A percentile compares a stretch with the other conserved stretches of the same genome.
Evolutionary conservation across 2,329 filamentous ascomycete species (phyloP).

Genomic region (Ophiostoma quercus): DNA sequence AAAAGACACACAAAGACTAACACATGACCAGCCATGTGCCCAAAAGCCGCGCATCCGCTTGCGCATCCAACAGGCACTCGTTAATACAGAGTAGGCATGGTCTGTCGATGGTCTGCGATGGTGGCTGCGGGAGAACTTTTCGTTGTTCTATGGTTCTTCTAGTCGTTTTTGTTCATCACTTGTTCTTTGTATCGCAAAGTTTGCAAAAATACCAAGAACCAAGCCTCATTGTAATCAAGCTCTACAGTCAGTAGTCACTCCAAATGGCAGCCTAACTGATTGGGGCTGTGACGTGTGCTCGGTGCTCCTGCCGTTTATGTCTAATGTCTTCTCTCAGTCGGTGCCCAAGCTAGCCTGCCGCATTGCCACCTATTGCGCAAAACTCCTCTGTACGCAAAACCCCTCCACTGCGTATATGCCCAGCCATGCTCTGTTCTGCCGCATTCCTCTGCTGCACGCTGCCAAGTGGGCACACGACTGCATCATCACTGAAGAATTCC

Average conservation of each 20-base stretch:
- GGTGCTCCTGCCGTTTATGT: background rate
- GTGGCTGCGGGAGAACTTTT: conserved; percentile 3
- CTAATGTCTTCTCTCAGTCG: background rate
- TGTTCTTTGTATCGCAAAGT: background rate
- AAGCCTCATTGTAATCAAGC: background rate
- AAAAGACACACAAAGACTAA: background rate
- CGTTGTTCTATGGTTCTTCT: background rate
- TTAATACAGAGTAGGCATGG: background rate
- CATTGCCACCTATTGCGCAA: background rate
- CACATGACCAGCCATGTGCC: background rate
- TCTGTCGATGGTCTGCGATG: background rate
- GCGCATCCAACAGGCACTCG: conserved; percentile 7
- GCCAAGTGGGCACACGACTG: background rate
- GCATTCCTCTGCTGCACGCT: background rate
- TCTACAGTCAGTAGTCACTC: background rate
- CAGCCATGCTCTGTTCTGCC: background rate
- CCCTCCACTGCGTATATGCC: background rate
- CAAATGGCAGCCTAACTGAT: conserved; percentile 5
- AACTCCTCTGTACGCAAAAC: background rate
- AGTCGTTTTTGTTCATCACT: background rate
- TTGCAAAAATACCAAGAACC: background rate
- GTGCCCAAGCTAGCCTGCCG: background rate
- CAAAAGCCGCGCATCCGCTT: conserved; percentile 20
- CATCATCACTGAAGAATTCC: background rate
- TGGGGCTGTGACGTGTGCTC: conserved; percentile 14